phyloP scores from a whole-genome alignment of 2,329 filamentous ascomycete genomes.

The Fusarium xyrophilum region DNA sequence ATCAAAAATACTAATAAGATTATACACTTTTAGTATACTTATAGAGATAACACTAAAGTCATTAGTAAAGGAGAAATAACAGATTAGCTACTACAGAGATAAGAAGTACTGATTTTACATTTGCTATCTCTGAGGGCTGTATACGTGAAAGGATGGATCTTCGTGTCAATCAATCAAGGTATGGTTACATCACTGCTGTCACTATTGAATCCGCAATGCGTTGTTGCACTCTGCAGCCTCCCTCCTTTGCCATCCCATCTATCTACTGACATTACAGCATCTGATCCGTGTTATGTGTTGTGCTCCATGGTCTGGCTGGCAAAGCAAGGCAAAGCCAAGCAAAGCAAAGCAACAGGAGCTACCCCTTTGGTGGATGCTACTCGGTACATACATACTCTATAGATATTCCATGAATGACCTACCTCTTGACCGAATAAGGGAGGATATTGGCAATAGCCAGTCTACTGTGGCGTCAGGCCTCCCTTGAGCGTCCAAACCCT shows the following conservation, averaged over 20 bases:
- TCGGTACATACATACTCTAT: not conserved
- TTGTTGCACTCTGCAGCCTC: not conserved
- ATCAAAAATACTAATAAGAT: too few relatives aligned
- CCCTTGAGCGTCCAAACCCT: slow-evolving; percentile 27
- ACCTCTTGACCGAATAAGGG: slow-evolving; percentile 12
- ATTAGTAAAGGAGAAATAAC: too few relatives aligned
- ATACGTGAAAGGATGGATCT: not conserved
- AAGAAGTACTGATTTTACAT: too few relatives aligned
- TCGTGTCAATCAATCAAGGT: not conserved
- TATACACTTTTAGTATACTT: too few relatives aligned
- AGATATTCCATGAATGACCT: not conserved
- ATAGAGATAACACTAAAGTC: too few relatives aligned
- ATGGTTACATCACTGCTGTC: not conserved
- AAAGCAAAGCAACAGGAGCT: not conserved
- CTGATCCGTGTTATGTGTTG: not conserved
- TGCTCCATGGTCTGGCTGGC: not conserved
- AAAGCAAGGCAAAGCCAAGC: not conserved
- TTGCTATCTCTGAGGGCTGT: too few relatives aligned
- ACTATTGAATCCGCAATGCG: not conserved
- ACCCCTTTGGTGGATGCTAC: not conserved
- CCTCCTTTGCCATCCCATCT: not conserved
- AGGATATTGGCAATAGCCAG: slow-evolving; percentile 38
- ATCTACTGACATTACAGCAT: not conserved
- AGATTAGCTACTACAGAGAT: too few relatives aligned
- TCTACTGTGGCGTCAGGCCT: slow-evolving; percentile 32